A percentile compares a stretch with the other conserved stretches of the same genome.
Conservation (phyloP, 331 rosid genomes). For the Malus hybrid region DNA sequence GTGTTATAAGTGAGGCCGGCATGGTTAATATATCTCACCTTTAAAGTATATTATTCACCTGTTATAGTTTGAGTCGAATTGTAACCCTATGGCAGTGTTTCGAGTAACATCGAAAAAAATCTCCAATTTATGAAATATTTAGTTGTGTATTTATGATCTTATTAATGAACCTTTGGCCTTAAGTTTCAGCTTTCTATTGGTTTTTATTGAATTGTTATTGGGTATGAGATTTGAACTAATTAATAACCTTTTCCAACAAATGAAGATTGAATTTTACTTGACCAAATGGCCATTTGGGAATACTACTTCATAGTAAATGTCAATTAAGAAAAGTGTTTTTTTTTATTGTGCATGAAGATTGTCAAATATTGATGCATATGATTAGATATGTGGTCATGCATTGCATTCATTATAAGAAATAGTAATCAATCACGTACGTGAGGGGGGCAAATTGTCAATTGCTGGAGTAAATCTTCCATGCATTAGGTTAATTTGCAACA, state of each 20-base stretch:
- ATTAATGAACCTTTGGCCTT: background rate
- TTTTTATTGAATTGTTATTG: background rate
- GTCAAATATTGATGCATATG: too few relatives aligned
- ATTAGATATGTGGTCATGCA: background rate
- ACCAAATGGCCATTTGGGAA: background rate
- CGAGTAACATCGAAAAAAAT: too few relatives aligned
- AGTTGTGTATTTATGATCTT: background rate
- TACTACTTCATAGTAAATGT: too few relatives aligned
- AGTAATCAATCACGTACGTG: background rate
- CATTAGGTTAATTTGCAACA: too few relatives aligned
- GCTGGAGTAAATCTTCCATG: background rate
- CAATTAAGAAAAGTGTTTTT: too few relatives aligned
- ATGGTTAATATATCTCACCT: background rate
- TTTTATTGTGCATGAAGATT: too few relatives aligned
- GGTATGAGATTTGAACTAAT: background rate
- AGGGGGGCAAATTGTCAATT: background rate
- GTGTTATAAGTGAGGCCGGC: too few relatives aligned
- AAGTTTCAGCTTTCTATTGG: background rate
- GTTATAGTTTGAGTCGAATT: background rate
- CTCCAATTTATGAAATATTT: background rate
- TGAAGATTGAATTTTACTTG: background rate
- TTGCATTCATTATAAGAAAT: too few relatives aligned
- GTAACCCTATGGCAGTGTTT: background rate
- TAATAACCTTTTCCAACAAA: background rate
- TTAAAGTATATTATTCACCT: background rate